A percentile compares a stretch with the other conserved stretches of the same genome.
These are phyloP conservation scores for Pascua guehoae DNA, from an alignment of 1,284 basidiomycete genomes.

Conservation along the genomic window DNA sequence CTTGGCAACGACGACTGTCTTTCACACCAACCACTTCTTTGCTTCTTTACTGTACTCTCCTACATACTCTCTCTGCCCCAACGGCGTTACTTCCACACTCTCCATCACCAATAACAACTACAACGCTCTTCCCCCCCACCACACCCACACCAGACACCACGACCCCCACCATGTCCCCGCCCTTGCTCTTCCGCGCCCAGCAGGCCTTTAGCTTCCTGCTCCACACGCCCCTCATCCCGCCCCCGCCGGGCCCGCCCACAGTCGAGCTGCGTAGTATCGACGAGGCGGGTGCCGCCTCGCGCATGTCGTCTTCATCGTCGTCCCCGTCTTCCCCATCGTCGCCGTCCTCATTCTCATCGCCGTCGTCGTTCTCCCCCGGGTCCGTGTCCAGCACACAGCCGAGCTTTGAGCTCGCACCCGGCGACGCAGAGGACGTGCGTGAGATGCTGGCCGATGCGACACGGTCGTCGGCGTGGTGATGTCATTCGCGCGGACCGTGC, in stretches of 20 bases:
- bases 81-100: too few species aligned
- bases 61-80: too few species aligned
- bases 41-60: too few species aligned
- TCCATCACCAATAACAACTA: too few species aligned
- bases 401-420: neutral
- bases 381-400: neutral
- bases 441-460: neutral
- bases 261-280: slow-evolving; percentile 33
- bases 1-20: too few species aligned
- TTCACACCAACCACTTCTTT: too few species aligned
- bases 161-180: slow-evolving; percentile 2
- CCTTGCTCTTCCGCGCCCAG: slow-evolving; percentile 32
- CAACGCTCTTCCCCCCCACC: too few species aligned
- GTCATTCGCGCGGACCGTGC: too few species aligned
- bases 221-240: slow-evolving; percentile 41
- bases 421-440: neutral
- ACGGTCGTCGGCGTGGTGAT: too few species aligned
- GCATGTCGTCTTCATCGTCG: neutral
- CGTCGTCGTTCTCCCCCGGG: neutral
- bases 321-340: neutral
- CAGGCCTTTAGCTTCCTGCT: slow-evolving; percentile 35
- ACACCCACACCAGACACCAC: neutral
- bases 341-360: neutral
- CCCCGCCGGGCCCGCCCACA: slow-evolving; percentile 21
- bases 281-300: neutral